phyloP scores from a whole-genome alignment of 768 basidiomycete species.

The Trametes sanguinea region DNA sequence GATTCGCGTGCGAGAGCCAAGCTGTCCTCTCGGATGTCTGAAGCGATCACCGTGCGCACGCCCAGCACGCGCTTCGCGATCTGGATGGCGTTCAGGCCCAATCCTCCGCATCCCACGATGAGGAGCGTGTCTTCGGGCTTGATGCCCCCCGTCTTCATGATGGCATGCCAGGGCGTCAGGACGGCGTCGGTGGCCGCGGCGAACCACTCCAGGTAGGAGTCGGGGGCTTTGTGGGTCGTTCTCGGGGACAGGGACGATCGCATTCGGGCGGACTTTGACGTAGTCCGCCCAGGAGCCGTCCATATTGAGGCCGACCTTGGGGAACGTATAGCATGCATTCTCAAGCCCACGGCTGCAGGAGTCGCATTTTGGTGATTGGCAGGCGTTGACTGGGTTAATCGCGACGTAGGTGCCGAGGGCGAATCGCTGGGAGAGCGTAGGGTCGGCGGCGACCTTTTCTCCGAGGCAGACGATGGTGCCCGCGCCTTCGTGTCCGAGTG shows the following conservation, averaged over 20 bases:
- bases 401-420: slow-evolving; percentile 26
- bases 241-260: slow-evolving; percentile 23
- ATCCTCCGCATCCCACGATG: slow-evolving; percentile 37
- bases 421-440: background rate
- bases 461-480: slow-evolving; percentile 23
- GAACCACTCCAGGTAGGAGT: slow-evolving; percentile 19
- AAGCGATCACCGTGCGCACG: slow-evolving; percentile 21
- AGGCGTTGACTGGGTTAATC: slow-evolving; percentile 21
- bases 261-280: slow-evolving; percentile 13
- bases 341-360: slow-evolving; percentile 18
- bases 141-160: slow-evolving; percentile 16
- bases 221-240: background rate
- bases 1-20: slow-evolving; percentile 13
- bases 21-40: slow-evolving; percentile 21
- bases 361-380: slow-evolving; percentile 19
- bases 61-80: slow-evolving; percentile 28
- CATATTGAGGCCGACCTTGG: slow-evolving; percentile 18
- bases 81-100: slow-evolving; percentile 34
- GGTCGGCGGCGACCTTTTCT: slow-evolving; percentile 13
- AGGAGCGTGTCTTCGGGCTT: slow-evolving; percentile 34
- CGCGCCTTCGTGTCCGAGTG: slow-evolving; percentile 27
- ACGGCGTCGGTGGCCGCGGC: slow-evolving; percentile 29
- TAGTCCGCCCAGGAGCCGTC: slow-evolving; percentile 28
- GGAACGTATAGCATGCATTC: slow-evolving; percentile 19
- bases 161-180: slow-evolving; percentile 28